These are phyloP conservation scores for Lyophyllum decastes DNA, from an alignment of 768 basidiomycete species.

Conservation along the genomic window DNA sequence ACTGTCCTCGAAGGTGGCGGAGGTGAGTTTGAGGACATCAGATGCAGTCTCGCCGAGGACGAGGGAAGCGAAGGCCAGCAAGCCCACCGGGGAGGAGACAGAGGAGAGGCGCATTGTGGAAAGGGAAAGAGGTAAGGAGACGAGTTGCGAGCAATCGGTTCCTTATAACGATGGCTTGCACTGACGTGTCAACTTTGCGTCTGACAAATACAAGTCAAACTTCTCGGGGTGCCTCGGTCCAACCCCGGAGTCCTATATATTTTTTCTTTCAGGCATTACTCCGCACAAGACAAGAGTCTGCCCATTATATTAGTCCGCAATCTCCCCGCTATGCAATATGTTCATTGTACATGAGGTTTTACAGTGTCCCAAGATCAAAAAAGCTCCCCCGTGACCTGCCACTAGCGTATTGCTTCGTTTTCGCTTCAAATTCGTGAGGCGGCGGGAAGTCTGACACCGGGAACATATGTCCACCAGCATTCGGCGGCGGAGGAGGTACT, in stretches of 20 bases:
- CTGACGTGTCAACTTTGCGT: constrained; percentile 51
- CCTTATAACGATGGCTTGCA: constrained; percentile 32
- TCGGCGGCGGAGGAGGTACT: constrained; percentile 58
- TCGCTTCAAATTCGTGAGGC: constrained; percentile 61
- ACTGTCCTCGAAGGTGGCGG: constrained; percentile 64
- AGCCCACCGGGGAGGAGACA: constrained; percentile 48
- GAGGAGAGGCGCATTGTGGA: constrained; percentile 67
- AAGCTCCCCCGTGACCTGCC: constrained; percentile 71
- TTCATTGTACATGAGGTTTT: constrained; percentile 7
- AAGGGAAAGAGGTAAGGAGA: constrained; percentile 24
- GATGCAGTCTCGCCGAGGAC: constrained; percentile 61
- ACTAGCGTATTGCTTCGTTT: constrained; percentile 58
- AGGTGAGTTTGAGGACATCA: constrained; percentile 81
- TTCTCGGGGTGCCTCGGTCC: constrained; percentile 6
- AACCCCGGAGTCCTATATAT: constrained; percentile 3
- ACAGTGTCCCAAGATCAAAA: constrained; percentile 56
- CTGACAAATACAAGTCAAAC: constrained; percentile 16
- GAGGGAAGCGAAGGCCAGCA: constrained; percentile 52
- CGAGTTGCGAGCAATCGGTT: constrained; percentile 13
- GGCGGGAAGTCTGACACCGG: constrained; percentile 79
- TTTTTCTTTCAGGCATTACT: neutral
- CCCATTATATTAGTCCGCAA: constrained; percentile 8
- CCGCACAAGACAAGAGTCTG: neutral
- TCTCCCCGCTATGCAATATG: constrained; percentile 4
- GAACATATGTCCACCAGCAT: constrained; percentile 69